These are phyloP conservation scores for Grosmannia clavigera DNA, from an alignment of 2,329 filamentous ascomycete genomes.

Conservation along the genomic window DNA sequence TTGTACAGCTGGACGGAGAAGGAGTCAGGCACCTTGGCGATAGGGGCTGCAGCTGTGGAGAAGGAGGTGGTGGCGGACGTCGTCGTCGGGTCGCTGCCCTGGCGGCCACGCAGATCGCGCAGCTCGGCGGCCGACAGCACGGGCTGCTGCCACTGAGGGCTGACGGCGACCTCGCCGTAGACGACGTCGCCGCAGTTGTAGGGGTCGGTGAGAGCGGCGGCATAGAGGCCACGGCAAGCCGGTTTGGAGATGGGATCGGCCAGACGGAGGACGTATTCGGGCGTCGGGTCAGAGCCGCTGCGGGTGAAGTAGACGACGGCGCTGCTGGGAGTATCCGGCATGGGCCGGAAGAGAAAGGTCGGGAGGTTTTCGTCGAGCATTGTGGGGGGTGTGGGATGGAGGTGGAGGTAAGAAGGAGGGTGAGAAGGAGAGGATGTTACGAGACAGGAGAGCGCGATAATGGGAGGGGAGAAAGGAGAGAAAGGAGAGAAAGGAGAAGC, in stretches of 20 bases:
- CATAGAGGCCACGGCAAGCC: slow-evolving; percentile 70
- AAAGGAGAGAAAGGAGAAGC: background rate
- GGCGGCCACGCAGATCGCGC: slow-evolving; percentile 33
- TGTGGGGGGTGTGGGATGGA: slow-evolving; percentile 8
- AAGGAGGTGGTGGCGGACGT: too few relatives aligned
- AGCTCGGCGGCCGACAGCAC: slow-evolving; percentile 71
- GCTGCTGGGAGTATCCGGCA: slow-evolving; percentile 39
- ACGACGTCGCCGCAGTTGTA: slow-evolving; percentile 62
- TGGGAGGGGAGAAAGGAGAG: too few relatives aligned
- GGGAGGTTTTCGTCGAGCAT: slow-evolving; percentile 97
- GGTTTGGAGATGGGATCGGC: slow-evolving; percentile 55
- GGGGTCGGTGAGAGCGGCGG: slow-evolving; percentile 72
- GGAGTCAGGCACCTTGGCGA: slow-evolving; percentile 61
- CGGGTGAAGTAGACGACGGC: slow-evolving; percentile 50
- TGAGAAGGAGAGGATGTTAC: background rate
- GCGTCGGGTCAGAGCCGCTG: slow-evolving; percentile 66
- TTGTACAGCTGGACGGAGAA: slow-evolving; percentile 90
- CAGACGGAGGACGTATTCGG: slow-evolving; percentile 70
- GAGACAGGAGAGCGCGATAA: background rate
- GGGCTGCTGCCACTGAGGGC: slow-evolving; percentile 77
- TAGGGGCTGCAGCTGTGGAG: slow-evolving; percentile 40
- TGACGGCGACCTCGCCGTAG: slow-evolving; percentile 74
- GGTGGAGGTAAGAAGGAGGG: background rate
- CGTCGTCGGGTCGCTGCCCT: slow-evolving; percentile 1
- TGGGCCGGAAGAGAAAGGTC: slow-evolving; percentile 45